Evolutionary conservation across 306 rosid species (phyloP).

Genomic region (Nissolia schottii): DNA sequence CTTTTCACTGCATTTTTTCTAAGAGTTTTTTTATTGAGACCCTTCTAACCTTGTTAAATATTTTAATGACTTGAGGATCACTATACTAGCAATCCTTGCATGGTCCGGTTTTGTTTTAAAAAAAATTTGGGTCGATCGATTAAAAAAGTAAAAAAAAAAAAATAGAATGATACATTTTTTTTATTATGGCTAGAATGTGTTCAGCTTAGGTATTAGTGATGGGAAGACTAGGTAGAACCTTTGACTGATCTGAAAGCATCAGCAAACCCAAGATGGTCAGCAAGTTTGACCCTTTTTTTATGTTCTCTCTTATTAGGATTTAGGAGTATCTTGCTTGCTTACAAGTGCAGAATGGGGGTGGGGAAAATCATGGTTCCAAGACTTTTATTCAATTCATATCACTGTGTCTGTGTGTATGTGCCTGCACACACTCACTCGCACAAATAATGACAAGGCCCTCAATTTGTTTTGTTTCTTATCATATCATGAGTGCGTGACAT

Average conservation of each 20-base stretch:
- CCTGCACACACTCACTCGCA: conserved; percentile 22
- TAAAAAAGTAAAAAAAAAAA: background rate
- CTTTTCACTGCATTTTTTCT: too few species aligned
- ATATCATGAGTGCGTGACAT: background rate
- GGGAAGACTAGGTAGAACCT: conserved; percentile 36
- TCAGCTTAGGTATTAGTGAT: conserved; percentile 50
- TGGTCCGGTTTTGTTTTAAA: too few species aligned
- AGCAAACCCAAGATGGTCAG: conserved; percentile 68
- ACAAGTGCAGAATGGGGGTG: conserved; percentile 54
- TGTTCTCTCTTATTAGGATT: conserved; percentile 14
- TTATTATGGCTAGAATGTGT: background rate
- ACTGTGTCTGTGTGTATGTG: conserved; percentile 25
- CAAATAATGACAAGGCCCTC: conserved; percentile 25
- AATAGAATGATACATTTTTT: background rate
- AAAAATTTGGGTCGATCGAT: too few species aligned
- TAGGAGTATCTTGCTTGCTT: too few species aligned
- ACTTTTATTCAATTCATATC: conserved; percentile 34
- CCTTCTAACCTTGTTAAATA: too few species aligned
- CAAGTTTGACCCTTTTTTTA: conserved; percentile 51
- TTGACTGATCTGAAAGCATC: conserved; percentile 57
- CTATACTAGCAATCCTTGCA: too few species aligned
- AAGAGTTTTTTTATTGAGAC: too few species aligned
- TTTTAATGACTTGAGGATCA: too few species aligned
- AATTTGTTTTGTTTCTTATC: background rate
- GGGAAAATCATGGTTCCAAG: conserved; percentile 61